phyloP scores from a whole-genome alignment of 768 basidiomycete species.

The Rickenella mellea region DNA sequence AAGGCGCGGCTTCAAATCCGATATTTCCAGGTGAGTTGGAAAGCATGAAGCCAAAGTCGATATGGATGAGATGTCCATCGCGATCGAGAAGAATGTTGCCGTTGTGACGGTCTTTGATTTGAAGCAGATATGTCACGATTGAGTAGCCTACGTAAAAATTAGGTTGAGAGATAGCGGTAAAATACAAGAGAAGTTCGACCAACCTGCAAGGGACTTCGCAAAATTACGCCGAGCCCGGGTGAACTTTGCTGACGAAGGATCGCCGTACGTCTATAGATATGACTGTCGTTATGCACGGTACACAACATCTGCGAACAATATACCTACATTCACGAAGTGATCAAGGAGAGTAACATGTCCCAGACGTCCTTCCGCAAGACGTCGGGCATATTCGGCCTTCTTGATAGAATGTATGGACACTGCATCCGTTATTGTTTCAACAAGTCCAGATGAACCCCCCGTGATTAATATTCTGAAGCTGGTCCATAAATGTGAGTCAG shows the following conservation, averaged over 20 bases:
- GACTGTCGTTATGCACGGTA: not conserved
- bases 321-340: conserved; percentile 77
- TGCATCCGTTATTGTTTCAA: conserved; percentile 97
- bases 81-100: conserved; percentile 95
- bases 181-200: conserved; percentile 7
- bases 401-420: conserved; percentile 99
- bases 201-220: conserved; percentile 82
- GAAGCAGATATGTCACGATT: conserved; percentile 89
- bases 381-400: conserved; percentile 93
- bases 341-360: conserved; percentile 86
- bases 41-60: conserved; percentile 98
- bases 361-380: conserved; percentile 69
- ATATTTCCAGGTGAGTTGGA: conserved; percentile 96
- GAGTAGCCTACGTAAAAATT: conserved; percentile 62
- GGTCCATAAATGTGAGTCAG: conserved; percentile 1
- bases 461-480: conserved; percentile 97
- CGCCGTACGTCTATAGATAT: conserved; percentile 69
- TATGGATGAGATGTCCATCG: conserved; percentile 91
- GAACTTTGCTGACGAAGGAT: conserved; percentile 80
- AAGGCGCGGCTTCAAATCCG: conserved; percentile 98
- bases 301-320: not conserved
- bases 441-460: conserved; percentile 84
- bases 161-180: conserved; percentile 2
- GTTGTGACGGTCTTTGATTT: conserved; percentile 98
- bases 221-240: conserved; percentile 89